Conservation (phyloP, 1,284 basidiomycete genomes). For the Moesziomyces aphidis region DNA sequence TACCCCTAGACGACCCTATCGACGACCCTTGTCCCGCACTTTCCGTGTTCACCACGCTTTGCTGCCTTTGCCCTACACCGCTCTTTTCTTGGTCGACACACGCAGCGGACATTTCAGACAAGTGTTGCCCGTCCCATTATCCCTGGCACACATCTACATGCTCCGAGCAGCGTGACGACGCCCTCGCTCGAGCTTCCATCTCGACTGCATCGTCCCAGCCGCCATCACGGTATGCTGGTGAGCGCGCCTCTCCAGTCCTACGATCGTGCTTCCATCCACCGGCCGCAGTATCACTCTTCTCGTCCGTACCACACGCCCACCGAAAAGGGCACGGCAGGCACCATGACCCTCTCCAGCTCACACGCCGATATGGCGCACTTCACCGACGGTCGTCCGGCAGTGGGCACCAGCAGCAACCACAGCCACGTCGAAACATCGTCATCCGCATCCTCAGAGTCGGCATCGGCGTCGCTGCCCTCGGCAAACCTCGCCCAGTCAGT, state of each 20-base stretch:
- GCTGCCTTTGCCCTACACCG: not conserved
- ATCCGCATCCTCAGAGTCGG: constrained; percentile 4
- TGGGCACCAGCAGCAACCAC: constrained; percentile 6
- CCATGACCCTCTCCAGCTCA: constrained; percentile 33
- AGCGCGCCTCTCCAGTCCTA: constrained; percentile 23
- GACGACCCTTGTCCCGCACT: not conserved
- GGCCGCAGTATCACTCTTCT: constrained; percentile 11
- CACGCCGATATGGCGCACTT: constrained; percentile 23
- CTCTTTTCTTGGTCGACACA: not conserved
- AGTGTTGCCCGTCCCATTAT: not conserved
- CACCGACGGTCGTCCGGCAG: constrained; percentile 14
- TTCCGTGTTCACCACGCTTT: not conserved
- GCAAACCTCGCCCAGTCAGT: constrained; percentile 20
- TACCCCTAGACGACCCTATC: not conserved
- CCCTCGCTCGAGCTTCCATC: constrained; percentile 16
- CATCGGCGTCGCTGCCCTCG: constrained; percentile 5
- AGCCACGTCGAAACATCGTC: constrained; percentile 4
- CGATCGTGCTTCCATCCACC: constrained; percentile 22
- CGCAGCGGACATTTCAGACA: not conserved
- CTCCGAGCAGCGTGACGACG: constrained; percentile 30
- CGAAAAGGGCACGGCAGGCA: constrained; percentile 9
- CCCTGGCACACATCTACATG: constrained; percentile 12
- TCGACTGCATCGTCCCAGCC: not conserved
- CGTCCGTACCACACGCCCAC: constrained; percentile 3
- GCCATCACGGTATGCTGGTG: constrained; percentile 36